A percentile compares a stretch with the other conserved stretches of the same genome.
Evolutionary conservation across 2,329 filamentous ascomycete species (phyloP).

Genomic region (Alternaria atra): DNA sequence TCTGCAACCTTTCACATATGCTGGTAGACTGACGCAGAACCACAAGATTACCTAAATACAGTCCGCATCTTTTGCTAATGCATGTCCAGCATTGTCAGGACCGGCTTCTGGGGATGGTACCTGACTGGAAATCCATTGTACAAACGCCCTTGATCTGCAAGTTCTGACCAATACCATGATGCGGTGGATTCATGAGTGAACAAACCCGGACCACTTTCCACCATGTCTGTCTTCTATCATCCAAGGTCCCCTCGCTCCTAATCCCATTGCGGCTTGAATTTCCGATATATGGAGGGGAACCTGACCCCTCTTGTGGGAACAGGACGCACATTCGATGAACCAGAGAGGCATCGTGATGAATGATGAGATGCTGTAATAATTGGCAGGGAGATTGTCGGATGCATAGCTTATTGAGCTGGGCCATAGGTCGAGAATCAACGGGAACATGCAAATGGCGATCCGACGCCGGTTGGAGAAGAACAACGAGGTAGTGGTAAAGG

Average conservation of each 20-base stretch:
- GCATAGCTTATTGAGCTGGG: conserved; percentile 9
- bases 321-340: conserved; percentile 17
- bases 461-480: background rate
- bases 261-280: background rate
- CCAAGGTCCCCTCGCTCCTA: background rate
- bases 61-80: background rate
- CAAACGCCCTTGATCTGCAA: conserved; percentile 11
- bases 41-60: background rate
- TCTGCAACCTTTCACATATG: background rate
- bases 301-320: conserved; percentile 1
- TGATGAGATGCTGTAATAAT: conserved; percentile 14
- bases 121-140: background rate
- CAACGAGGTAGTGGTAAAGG: background rate
- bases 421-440: background rate
- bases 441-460: background rate
- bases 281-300: conserved; percentile 4
- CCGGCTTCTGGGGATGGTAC: background rate
- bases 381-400: conserved; percentile 6
- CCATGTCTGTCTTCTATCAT: background rate
- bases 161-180: conserved; percentile 11
- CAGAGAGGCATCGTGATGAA: conserved; percentile 13
- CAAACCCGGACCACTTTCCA: conserved; percentile 1
- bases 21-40: background rate
- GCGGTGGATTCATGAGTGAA: conserved; percentile 5
- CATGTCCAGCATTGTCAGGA: background rate